phyloP scores from a whole-genome alignment of 192 early-diverging fungal genomes.

The Helicostylum pulchrum region DNA sequence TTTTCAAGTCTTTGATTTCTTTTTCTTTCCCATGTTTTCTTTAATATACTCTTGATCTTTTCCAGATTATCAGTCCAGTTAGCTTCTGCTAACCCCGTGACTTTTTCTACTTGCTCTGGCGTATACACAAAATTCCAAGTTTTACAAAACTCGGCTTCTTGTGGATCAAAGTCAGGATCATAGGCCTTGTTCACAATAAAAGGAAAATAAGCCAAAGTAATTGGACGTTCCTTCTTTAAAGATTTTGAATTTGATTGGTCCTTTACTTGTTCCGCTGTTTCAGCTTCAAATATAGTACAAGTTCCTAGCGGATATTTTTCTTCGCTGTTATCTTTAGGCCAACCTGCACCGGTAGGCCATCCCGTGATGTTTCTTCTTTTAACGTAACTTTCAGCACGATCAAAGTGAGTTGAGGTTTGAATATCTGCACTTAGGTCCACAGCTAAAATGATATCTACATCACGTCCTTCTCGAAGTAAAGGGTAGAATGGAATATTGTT shows the following conservation, averaged over 20 bases:
- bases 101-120: slow-evolving; percentile 57
- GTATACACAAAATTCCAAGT: slow-evolving; percentile 72
- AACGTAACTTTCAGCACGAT: slow-evolving; percentile 60
- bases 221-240: slow-evolving; percentile 15
- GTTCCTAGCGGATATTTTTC: slow-evolving; percentile 11
- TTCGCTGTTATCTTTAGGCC: slow-evolving; percentile 24
- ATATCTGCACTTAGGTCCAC: slow-evolving; percentile 75
- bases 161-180: slow-evolving; percentile 58
- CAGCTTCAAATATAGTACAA: slow-evolving; percentile 12
- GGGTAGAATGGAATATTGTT: slow-evolving; percentile 82
- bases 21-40: slow-evolving; percentile 48
- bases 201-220: slow-evolving; percentile 62
- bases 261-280: background rate
- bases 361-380: slow-evolving; percentile 52
- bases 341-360: slow-evolving; percentile 45
- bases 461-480: slow-evolving; percentile 58
- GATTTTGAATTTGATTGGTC: slow-evolving; percentile 13
- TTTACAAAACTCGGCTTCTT: slow-evolving; percentile 56
- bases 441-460: slow-evolving; percentile 69
- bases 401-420: slow-evolving; percentile 65
- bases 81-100: slow-evolving; percentile 54
- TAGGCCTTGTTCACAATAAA: slow-evolving; percentile 56
- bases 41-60: slow-evolving; percentile 43
- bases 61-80: slow-evolving; percentile 56
- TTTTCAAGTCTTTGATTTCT: slow-evolving; percentile 11